Evolutionary conservation across 1,284 basidiomycete genomes (phyloP).

Genomic region (Fomitopsis palustris): DNA sequence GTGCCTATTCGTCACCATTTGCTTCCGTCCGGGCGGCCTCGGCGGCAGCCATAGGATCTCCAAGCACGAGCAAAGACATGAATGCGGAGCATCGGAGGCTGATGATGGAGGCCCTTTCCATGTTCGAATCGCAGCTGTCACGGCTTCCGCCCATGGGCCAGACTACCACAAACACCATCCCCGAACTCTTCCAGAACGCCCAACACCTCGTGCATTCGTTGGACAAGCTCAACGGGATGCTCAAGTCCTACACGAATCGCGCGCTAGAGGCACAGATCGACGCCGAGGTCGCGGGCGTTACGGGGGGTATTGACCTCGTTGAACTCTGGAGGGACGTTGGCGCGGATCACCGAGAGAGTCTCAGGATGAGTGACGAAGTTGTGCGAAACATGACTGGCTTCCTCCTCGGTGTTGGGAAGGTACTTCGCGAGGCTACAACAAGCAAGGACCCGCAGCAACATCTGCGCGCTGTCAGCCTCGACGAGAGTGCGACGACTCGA

Average conservation of each 20-base stretch:
- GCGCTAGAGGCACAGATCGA: slow-evolving; percentile 71
- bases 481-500: slow-evolving; percentile 37
- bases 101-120: slow-evolving; percentile 61
- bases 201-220: slow-evolving; percentile 60
- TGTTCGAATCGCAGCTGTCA: slow-evolving; percentile 65
- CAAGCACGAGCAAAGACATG: slow-evolving; percentile 12
- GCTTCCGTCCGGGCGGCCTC: slow-evolving; percentile 11
- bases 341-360: slow-evolving; percentile 64
- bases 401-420: slow-evolving; percentile 65
- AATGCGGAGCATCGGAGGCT: slow-evolving; percentile 58
- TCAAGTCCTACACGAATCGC: slow-evolving; percentile 49
- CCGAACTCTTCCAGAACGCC: slow-evolving; percentile 56
- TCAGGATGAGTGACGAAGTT: slow-evolving; percentile 71
- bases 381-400: slow-evolving; percentile 72
- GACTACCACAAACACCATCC: slow-evolving; percentile 37
- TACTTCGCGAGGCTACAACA: slow-evolving; percentile 53
- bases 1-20: slow-evolving; percentile 23
- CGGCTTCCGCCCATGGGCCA: slow-evolving; percentile 45
- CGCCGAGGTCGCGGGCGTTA: slow-evolving; percentile 55
- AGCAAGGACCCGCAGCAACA: slow-evolving; percentile 35
- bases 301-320: slow-evolving; percentile 36
- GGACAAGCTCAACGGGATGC: slow-evolving; percentile 57
- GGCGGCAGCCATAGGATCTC: slow-evolving; percentile 7
- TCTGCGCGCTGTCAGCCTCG: slow-evolving; percentile 44
- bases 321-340: slow-evolving; percentile 67